Evolutionary conservation across 768 basidiomycete genomes (phyloP).

Genomic region (Roridomyces roridus): DNA sequence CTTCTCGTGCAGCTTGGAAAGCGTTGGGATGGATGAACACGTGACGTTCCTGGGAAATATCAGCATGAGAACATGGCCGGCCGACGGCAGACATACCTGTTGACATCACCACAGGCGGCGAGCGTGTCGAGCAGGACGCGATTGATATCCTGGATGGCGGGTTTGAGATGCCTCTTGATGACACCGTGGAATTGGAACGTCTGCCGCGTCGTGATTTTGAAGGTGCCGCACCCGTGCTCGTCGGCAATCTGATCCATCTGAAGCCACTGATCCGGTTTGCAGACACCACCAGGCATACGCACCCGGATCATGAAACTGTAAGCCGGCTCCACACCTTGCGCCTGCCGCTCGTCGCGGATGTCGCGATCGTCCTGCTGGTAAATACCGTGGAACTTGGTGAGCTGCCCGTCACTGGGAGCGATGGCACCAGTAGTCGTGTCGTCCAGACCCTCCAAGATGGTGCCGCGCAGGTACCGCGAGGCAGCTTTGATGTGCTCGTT

Average conservation of each 20-base stretch:
- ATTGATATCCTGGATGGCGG: conserved; percentile 97
- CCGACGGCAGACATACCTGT: conserved; percentile 62
- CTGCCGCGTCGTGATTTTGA: conserved; percentile 97
- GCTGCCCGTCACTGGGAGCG: conserved; percentile 87
- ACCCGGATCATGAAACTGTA: conserved; percentile 99
- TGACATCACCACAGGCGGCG: conserved; percentile 98
- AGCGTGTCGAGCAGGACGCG: conserved; percentile 89
- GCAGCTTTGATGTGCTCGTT: conserved; percentile 99
- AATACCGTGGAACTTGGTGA: conserved; percentile 98
- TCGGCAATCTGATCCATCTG: conserved; percentile 96
- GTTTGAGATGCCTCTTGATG: conserved; percentile 95
- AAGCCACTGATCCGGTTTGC: conserved; percentile 90
- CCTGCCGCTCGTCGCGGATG: conserved; percentile 94
- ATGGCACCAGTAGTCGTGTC: conserved; percentile 91
- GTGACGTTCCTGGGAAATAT: conserved; percentile 73
- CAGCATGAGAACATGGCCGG: background rate
- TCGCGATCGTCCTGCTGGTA: conserved; percentile 98
- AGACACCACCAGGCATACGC: conserved; percentile 95
- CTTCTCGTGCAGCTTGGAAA: conserved; percentile 85
- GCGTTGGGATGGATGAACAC: conserved; percentile 87
- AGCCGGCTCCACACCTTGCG: conserved; percentile 92
- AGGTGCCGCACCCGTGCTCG: conserved; percentile 90
- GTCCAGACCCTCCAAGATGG: conserved; percentile 89
- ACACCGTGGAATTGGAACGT: conserved; percentile 99
- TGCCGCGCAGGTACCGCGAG: conserved; percentile 91